Conservation (phyloP, 2,329 filamentous ascomycete genomes). For the Alternaria sp. region DNA sequence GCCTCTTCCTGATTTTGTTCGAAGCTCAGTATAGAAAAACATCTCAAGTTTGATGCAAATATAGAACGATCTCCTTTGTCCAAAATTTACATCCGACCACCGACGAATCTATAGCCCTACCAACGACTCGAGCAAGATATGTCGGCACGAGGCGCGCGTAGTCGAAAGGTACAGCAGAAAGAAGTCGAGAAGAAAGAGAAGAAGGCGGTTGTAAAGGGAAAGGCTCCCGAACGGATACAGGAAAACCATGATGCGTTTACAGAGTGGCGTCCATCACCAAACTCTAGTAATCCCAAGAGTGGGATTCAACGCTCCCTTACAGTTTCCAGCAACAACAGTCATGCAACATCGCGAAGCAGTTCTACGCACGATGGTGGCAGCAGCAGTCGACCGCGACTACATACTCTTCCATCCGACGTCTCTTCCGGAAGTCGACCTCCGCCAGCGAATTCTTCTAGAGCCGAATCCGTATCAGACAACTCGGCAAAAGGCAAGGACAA, state of each 20-base stretch:
- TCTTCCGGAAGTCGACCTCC: slow-evolving; percentile 29
- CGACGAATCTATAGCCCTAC: background rate
- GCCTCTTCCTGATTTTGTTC: background rate
- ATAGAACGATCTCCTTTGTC: background rate
- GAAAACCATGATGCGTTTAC: slow-evolving; percentile 39
- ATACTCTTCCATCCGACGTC: slow-evolving; percentile 35
- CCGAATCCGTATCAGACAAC: slow-evolving; percentile 36
- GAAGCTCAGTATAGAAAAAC: background rate
- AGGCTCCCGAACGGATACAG: slow-evolving; percentile 34
- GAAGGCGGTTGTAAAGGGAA: slow-evolving; percentile 44
- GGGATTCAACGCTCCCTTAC: slow-evolving; percentile 39
- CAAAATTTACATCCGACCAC: background rate
- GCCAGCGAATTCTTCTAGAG: slow-evolving; percentile 31
- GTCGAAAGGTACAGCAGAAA: slow-evolving; percentile 52
- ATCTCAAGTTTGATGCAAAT: background rate
- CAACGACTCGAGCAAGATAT: slow-evolving; percentile 29
- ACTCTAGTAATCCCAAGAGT: slow-evolving; percentile 26
- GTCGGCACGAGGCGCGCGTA: slow-evolving; percentile 52
- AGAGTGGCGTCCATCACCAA: slow-evolving; percentile 41
- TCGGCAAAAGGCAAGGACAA: slow-evolving; percentile 46
- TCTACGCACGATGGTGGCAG: slow-evolving; percentile 35
- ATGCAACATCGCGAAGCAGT: slow-evolving; percentile 40
- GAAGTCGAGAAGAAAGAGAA: slow-evolving; percentile 53
- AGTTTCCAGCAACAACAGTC: slow-evolving; percentile 41
- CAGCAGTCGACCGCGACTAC: slow-evolving; percentile 26